Evolutionary conservation across 1,284 basidiomycete species (phyloP), one percentile per base, ranked within the genome.

Genomic region (Marasmius tenuissimus): DNA sequence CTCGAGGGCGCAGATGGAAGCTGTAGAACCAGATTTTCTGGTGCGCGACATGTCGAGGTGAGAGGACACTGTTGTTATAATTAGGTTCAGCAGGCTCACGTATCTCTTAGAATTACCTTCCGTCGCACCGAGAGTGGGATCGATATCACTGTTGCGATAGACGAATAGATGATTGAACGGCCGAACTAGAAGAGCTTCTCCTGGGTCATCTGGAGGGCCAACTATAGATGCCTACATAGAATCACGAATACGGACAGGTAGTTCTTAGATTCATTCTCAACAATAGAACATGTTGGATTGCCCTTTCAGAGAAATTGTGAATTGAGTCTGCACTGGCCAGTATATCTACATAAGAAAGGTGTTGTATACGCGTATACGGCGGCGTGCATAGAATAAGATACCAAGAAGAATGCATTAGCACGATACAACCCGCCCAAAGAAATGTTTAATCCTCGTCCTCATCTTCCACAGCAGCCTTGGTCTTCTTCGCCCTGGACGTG

Each of bases 31-130:
- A 3, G 81, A 83, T 64, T 89, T 81, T 67, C 75, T 92, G n/a
- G 84, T 92, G 39, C 71, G 81, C 53, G 76, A 92, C 71, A 73
- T 93, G 65, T 78, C 86, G 1, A 83, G 79, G 90, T 86, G 70
- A 66, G 73, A n/a, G 22, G 1, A 38, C 64, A 63, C 42, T 52
- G 57, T 35, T 1, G 9, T 18, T 9, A n/a, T 14, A 1, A 37
- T 12, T 9, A 54, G 12, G 52, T 2, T 9, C 38, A 35, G 3
- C 16, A 16, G 5, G 4, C 34, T 54, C 8, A 38, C 38, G 34
- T n/a, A 54, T 8, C 38, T 37, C 11, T 35, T 38, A 54, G 52
- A 5, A 18, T 54, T 7, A 54, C 52, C 34, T 10, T 54, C 35
- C 34, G 35, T 18, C 35, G 27, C 8, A 37, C 52, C 11, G 20